Evolutionary conservation across 2,329 filamentous ascomycete species (phyloP), one percentile per base, ranked within the genome.

Genomic region (Aspergillus calidoustus): DNA sequence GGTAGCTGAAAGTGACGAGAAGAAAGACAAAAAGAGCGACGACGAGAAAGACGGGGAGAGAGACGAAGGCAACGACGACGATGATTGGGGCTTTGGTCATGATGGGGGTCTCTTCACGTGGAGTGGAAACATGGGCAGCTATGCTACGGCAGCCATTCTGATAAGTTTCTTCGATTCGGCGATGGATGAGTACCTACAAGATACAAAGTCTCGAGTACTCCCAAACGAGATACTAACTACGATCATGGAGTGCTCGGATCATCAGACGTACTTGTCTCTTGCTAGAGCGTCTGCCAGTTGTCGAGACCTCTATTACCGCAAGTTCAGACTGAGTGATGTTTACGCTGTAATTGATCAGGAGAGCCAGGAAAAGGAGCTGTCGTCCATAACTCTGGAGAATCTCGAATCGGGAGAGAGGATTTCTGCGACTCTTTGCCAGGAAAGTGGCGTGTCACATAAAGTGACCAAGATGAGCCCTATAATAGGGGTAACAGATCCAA

Each of bases 221-320:
- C 64, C 67, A 5, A 68, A 65, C 23, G 67, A 69, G 53, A 62
- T 66, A 23, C 17, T 69, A 48, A 31, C 55, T 11, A 28, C 30
- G 13, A 59, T 69, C 52, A 68, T 69, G 67, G 48, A 60, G 9
- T 51, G 54, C n/a, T 57, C 62, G 5, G 67, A 69, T 54, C 31
- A 48, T 6, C 59, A 25, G 28, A 69, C 67, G 6, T 68, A 61
- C 31, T 52, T 58, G 11, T 44, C 34, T 2, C 57, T 69, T 34
- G 55, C 57, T 25, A 62, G 44, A 34, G 34, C 59, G 22, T 68
- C 64, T 8, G 41, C 62, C 19, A 64, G 55, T 25, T 66, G 64
- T 46, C 60, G 54, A 15, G 41, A 59, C 22, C 15, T 60, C 11
- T 51, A 63, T 19, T 50, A 48, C 34, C 55, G 41, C 34, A 61